Conservation (phyloP, 257 asterid genomes). For the Solanum lycopersicoides region DNA sequence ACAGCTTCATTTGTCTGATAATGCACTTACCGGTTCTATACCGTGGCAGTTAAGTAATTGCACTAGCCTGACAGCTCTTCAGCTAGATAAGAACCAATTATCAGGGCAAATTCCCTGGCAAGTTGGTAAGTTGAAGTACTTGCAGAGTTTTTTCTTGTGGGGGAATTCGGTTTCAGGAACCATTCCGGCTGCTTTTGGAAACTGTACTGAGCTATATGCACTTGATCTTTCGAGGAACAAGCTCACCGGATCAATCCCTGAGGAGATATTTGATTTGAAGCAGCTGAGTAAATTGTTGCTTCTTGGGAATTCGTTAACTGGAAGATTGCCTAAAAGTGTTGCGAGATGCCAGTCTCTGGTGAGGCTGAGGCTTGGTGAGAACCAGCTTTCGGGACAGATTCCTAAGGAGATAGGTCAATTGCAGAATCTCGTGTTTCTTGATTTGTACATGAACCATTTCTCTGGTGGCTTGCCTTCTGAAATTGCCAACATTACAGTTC, state of each 20-base stretch:
- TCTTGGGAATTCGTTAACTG: constrained; percentile 68
- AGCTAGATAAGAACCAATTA: constrained; percentile 69
- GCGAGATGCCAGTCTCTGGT: constrained; percentile 79
- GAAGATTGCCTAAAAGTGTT: constrained; percentile 46
- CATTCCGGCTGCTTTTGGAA: constrained; percentile 64
- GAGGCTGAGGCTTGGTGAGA: constrained; percentile 81
- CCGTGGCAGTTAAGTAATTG: constrained; percentile 70
- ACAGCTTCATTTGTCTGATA: constrained; percentile 78
- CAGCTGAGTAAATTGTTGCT: constrained; percentile 80
- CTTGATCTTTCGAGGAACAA: constrained; percentile 75
- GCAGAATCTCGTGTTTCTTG: constrained; percentile 91
- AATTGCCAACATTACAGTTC: constrained; percentile 56
- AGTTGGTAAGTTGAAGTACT: constrained; percentile 55
- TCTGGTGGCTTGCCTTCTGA: constrained; percentile 75
- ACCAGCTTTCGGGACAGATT: constrained; percentile 80
- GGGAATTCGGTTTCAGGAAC: constrained; percentile 74
- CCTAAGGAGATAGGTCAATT: constrained; percentile 82
- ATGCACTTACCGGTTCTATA: constrained; percentile 48
- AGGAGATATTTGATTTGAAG: constrained; percentile 56
- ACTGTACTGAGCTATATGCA: constrained; percentile 77
- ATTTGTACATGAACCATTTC: constrained; percentile 73
- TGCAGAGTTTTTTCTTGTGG: constrained; percentile 89
- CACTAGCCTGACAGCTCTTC: constrained; percentile 64
- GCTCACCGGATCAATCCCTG: constrained; percentile 82
- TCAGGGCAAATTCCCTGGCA: constrained; percentile 66